Conservation (phyloP, 2,329 filamentous ascomycete species). For the Colletotrichum noveboracense region DNA sequence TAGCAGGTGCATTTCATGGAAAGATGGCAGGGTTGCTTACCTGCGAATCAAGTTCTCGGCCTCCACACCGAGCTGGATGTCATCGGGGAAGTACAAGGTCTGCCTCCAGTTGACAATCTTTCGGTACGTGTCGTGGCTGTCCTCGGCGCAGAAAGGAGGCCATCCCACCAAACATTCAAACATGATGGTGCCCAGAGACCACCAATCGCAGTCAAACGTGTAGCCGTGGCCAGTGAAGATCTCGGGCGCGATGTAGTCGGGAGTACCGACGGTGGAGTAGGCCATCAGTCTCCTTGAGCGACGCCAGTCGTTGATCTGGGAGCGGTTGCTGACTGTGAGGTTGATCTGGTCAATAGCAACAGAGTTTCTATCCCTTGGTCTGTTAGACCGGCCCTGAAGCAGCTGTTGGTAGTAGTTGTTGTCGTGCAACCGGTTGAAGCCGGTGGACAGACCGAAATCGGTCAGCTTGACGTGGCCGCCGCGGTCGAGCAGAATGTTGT, state of each 20-base stretch:
- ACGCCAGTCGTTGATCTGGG: conserved; percentile 98
- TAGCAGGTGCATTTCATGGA: neutral
- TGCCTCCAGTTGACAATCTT: conserved; percentile 99
- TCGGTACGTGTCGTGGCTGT: conserved; percentile 95
- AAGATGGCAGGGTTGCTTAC: conserved; percentile 51
- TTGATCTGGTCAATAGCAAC: conserved; percentile 98
- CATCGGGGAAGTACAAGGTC: conserved; percentile 94
- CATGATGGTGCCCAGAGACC: conserved; percentile 99
- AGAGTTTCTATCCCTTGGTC: conserved; percentile 83
- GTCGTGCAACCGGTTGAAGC: conserved; percentile 97
- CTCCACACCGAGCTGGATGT: conserved; percentile 86
- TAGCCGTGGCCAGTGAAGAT: conserved; percentile 98
- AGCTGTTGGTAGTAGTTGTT: conserved; percentile 99
- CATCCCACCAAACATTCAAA: conserved; percentile 98
- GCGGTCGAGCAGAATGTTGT: conserved; percentile 95
- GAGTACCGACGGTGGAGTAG: conserved; percentile 97
- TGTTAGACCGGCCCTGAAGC: conserved; percentile 78
- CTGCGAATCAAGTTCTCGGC: conserved; percentile 92
- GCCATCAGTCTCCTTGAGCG: conserved; percentile 95
- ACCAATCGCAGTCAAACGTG: conserved; percentile 98
- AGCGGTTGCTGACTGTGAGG: conserved; percentile 94
- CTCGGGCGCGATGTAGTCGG: conserved; percentile 97
- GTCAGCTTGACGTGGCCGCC: conserved; percentile 98
- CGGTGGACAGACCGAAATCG: conserved; percentile 96
- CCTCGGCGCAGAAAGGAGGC: conserved; percentile 98